Evolutionary conservation across 495 filamentous ascomycete species (phyloP).

Genomic region (Xylaria curta): DNA sequence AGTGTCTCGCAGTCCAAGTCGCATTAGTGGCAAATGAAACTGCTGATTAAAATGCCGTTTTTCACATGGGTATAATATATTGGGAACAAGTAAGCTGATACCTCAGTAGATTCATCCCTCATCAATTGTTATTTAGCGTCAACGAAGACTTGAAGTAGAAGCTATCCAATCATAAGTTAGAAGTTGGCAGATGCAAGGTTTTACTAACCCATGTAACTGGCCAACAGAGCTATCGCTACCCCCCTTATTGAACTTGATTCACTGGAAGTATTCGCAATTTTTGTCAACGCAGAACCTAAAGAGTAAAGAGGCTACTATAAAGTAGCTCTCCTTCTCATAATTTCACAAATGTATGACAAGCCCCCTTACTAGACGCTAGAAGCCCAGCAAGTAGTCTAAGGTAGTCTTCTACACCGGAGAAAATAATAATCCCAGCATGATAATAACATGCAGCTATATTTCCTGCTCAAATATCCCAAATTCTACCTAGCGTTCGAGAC

Average conservation of each 20-base stretch:
- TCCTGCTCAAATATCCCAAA: neutral
- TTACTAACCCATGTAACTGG: neutral
- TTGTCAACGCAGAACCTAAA: neutral
- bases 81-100: neutral
- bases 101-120: neutral
- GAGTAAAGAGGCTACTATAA: neutral
- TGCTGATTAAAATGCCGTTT: neutral
- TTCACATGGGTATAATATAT: neutral
- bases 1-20: neutral
- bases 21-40: too few relatives aligned
- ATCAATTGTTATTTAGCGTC: neutral
- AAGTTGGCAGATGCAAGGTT: too few relatives aligned
- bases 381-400: neutral
- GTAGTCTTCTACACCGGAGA: neutral
- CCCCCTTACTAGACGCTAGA: neutral
- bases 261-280: neutral
- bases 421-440: neutral
- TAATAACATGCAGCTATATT: neutral
- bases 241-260: too few relatives aligned
- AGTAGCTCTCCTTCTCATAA: neutral
- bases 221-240: neutral
- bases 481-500: neutral
- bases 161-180: neutral
- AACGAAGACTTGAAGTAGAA: neutral
- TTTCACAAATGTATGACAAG: neutral